These are phyloP conservation scores for Silene coronaria DNA, from an alignment of 179 eudicot species.

Conservation along the genomic window DNA sequence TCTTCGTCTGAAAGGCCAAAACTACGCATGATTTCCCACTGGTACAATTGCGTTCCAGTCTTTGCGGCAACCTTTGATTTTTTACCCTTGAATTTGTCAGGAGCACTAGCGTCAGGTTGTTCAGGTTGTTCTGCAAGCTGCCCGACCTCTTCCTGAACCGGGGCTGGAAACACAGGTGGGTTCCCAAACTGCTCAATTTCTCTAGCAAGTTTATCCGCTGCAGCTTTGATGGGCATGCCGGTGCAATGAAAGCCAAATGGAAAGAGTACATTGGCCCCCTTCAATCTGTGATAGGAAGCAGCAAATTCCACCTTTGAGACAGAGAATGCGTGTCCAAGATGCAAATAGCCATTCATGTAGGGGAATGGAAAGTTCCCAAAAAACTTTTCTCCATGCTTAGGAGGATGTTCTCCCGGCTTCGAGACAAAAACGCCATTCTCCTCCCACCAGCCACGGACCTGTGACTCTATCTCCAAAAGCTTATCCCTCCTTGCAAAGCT, in stretches of 20 bases:
- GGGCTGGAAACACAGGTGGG: conserved; percentile 62
- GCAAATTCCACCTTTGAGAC: conserved; percentile 81
- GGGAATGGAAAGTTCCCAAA: conserved; percentile 86
- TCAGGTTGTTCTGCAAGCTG: conserved; percentile 28
- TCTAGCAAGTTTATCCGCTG: conserved; percentile 69
- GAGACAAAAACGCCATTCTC: conserved; percentile 53
- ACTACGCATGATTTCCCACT: conserved; percentile 88
- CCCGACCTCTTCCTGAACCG: conserved; percentile 33
- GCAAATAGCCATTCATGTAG: conserved; percentile 78
- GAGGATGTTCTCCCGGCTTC: conserved; percentile 44
- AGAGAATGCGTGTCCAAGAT: conserved; percentile 81
- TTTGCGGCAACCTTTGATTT: conserved; percentile 73
- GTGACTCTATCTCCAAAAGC: conserved; percentile 54
- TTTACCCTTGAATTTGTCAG: conserved; percentile 69
- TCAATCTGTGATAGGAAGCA: conserved; percentile 67
- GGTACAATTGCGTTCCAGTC: conserved; percentile 56
- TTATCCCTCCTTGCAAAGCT: conserved; percentile 65
- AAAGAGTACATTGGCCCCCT: conserved; percentile 70
- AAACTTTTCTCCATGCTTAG: conserved; percentile 65
- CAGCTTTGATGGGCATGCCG: conserved; percentile 90
- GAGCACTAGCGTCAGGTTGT: conserved; percentile 33
- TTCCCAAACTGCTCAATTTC: conserved; percentile 64
- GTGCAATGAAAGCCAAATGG: conserved; percentile 86
- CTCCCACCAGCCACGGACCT: conserved; percentile 54
- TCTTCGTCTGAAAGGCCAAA: conserved; percentile 70